Percentiles rank a stretch among this genome's conserved stretches.
phyloP scores from a whole-genome alignment of 2,329 filamentous ascomycete species.

The Aspergillus bombycis region DNA sequence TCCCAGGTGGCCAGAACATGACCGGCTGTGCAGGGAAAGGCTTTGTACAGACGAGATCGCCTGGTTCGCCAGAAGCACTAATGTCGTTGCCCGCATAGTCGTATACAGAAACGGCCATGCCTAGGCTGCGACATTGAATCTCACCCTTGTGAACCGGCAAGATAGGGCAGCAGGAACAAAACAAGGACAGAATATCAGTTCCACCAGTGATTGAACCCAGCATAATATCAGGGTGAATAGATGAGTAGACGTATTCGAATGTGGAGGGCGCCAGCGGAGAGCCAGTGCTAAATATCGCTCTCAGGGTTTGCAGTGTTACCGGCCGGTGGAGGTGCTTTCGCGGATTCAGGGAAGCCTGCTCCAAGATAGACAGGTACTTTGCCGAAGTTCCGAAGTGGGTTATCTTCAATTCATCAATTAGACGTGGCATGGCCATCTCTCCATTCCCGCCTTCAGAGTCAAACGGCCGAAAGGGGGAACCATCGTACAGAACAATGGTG shows the following conservation, averaged over 20 bases:
- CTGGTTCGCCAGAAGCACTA: conserved; percentile 67
- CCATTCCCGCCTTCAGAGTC: conserved; percentile 61
- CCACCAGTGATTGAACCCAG: conserved; percentile 93
- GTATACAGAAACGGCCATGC: conserved; percentile 70
- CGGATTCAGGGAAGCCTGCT: conserved; percentile 73
- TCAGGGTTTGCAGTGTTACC: conserved; percentile 56
- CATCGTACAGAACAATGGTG: conserved; percentile 86
- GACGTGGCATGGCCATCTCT: conserved; percentile 76
- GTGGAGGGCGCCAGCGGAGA: conserved; percentile 91
- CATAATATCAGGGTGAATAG: conserved; percentile 79
- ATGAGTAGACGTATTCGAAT: conserved; percentile 84
- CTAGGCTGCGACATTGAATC: conserved; percentile 76
- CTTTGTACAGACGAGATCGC: conserved; percentile 82
- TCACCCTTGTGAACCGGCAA: conserved; percentile 73
- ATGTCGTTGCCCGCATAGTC: conserved; percentile 63
- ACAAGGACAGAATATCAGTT: conserved; percentile 95
- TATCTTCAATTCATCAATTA: conserved; percentile 79
- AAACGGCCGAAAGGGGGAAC: conserved; percentile 80
- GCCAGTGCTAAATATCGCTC: conserved; percentile 91
- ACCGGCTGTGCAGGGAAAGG: conserved; percentile 92
- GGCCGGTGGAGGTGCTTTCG: conserved; percentile 50
- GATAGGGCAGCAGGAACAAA: conserved; percentile 80
- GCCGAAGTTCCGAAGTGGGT: conserved; percentile 95
- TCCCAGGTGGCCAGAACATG: conserved; percentile 74
- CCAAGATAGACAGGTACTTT: conserved; percentile 87